Evolutionary conservation across 2,329 filamentous ascomycete species (phyloP), one percentile per base, ranked within the genome.

Genomic region (Chaetoscypha palmicola): DNA sequence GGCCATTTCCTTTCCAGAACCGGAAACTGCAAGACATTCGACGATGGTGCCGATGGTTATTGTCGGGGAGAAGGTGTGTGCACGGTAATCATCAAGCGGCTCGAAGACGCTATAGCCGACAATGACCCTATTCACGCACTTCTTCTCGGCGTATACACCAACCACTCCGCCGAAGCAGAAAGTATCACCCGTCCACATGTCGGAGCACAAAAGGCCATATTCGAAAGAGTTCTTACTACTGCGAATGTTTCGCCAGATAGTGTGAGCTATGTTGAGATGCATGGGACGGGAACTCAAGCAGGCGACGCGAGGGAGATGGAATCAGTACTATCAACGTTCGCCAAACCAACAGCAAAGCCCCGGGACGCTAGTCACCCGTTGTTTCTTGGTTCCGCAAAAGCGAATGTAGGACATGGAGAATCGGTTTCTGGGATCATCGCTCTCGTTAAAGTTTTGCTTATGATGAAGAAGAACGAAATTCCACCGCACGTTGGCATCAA

Each of bases 181-280:
- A 89, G 85, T 2, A 92, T 92, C 56, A 92, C 86, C 0, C 82
- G 86, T 43, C 86, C 87, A 1, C 84, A 91, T 62, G 83, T 79
- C 3, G 81, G 78, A 4, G 82, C 83, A 0, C 87, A 92, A 62
- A 76, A 82, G 4, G 70, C 21, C 89, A 66, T 90, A 10, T 89
- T 82, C 55, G 73, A 75, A 43, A 71, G 77, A 33, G 78, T 91
- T 14, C 70, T 91, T 1, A 75, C 81, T 40, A 76, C 83, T 28
- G 81, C 83, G 30, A 81, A 82, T 46, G 73, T 90, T 16, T 79
- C 89, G 57, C 83, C 86, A 1, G 72, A 79, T 38, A 83, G 89
- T 49, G 74, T 92, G 39, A 79, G 79, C 64, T 91, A 89, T 58
- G 79, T 92, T 9, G 87, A 92, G 64, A 87, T 91, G 80, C 86